Evolutionary conservation across 2,329 filamentous ascomycete genomes (phyloP), one percentile per base, ranked within the genome.

Genomic region (Colletotrichum gigasporum): DNA sequence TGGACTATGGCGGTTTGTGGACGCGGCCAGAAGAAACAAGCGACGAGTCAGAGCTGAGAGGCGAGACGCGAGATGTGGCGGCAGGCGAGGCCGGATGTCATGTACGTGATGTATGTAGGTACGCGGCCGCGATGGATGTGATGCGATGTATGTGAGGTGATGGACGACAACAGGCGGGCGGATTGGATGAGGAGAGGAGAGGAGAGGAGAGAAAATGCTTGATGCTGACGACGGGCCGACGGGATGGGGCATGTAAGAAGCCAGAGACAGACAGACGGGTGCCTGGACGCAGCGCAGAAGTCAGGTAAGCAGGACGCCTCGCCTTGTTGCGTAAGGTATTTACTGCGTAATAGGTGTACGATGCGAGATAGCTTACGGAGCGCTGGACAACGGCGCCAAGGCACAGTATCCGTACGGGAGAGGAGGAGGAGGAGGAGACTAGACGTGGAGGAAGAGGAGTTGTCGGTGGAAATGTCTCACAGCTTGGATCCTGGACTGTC

Each of bases 81-180:
- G 26, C 28, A 39, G 42, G 24, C 18, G n/a, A 41, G 45, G 6
- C 37, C 24, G 35, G 37, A 28, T 64, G 55, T 32, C 45, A 34
- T 60, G 55, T 34, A 39, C 22, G 59, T 20, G 37, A 62, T 50
- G 45, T 53, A 52, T 56, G 52, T 47, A 47, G 53, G 53, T 56
- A 56, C 30, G 53, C 53, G 53, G 22, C 26, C 35, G 60, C 41
- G 54, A 60, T n/a, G 24, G 55, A 35, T 45, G 53, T 28, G 55
- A 58, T 44, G 58, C 51, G 37, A 60, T 26, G 55, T 52, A 28
- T 16, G 54, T 59, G 54, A 63, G 41, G 28, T 47, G 55, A 64
- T 26, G 47, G 47, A 24, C 24, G 32, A 45, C 35, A 48, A 61
- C 55, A 47, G 47, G 56, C 41, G 20, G 24, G 28, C 24, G 39